Conservation (phyloP, 768 basidiomycete species). For the Strobilomyces dryophilus region DNA sequence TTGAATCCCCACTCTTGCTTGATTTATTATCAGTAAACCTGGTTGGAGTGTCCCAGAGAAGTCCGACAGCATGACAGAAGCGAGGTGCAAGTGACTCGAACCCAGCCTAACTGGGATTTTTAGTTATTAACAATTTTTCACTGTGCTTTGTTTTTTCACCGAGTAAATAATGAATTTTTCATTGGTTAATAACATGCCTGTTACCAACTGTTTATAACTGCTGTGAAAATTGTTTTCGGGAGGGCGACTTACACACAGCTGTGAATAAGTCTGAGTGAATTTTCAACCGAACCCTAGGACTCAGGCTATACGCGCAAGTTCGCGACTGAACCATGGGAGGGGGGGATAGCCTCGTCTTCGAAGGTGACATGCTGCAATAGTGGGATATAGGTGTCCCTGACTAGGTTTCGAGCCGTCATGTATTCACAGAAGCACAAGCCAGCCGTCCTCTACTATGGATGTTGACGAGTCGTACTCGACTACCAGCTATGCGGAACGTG, state of each 20-base stretch:
- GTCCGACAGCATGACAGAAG: neutral
- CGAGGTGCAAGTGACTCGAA: neutral
- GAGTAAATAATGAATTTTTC: too few relatives aligned
- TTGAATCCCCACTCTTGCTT: neutral
- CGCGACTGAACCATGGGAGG: constrained; percentile 64
- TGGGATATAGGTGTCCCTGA: constrained; percentile 77
- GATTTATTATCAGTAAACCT: neutral
- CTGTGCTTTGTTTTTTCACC: too few relatives aligned
- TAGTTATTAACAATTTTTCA: too few relatives aligned
- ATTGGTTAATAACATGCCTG: neutral
- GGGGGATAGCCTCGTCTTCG: constrained; percentile 69
- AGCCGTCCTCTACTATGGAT: neutral
- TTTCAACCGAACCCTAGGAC: too few relatives aligned
- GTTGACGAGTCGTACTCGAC: constrained; percentile 59
- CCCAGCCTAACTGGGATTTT: too few relatives aligned
- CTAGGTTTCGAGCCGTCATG: constrained; percentile 57
- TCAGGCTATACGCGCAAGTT: constrained; percentile 43
- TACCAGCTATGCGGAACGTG: constrained; percentile 90
- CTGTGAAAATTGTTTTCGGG: too few relatives aligned
- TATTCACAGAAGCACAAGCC: neutral
- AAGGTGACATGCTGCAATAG: constrained; percentile 54
- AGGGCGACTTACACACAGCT: too few relatives aligned
- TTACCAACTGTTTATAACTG: too few relatives aligned
- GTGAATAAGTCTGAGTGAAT: too few relatives aligned
- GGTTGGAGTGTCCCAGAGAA: neutral